phyloP scores from a whole-genome alignment of 805 yeast genomes.

The Zygotorulaspora danielsina region DNA sequence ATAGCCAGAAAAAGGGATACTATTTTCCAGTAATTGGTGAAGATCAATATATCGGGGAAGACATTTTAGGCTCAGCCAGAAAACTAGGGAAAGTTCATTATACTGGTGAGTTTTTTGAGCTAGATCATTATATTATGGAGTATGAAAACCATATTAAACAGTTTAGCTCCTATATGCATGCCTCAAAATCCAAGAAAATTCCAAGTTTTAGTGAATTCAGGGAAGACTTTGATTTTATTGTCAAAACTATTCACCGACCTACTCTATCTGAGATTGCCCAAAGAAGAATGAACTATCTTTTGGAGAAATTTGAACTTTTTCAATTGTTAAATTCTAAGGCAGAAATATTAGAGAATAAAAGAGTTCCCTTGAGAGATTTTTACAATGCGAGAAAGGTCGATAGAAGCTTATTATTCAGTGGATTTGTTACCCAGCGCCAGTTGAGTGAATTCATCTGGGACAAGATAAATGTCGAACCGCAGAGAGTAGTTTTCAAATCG shows the following conservation, averaged over 20 bases:
- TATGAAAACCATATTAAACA: constrained; percentile 7
- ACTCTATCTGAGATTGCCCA: constrained; percentile 21
- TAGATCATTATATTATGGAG: constrained; percentile 29
- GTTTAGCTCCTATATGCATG: background rate
- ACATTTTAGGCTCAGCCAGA: constrained; percentile 4
- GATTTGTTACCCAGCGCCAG: constrained; percentile 31
- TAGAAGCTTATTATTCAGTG: constrained; percentile 27
- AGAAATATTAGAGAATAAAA: constrained; percentile 36
- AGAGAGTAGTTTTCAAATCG: constrained; percentile 33
- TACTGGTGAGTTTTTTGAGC: constrained; percentile 37
- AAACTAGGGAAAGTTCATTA: constrained; percentile 26
- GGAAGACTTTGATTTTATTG: constrained; percentile 29
- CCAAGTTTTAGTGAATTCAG: constrained; percentile 34
- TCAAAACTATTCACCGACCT: constrained; percentile 20
- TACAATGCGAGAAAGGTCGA: constrained; percentile 96
- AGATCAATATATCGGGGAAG: constrained; percentile 8
- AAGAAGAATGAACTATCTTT: constrained; percentile 33
- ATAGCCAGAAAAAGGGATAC: constrained; percentile 10
- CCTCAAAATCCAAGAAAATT: constrained; percentile 7
- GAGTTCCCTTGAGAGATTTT: constrained; percentile 53
- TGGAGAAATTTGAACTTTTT: constrained; percentile 37
- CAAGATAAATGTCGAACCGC: constrained; percentile 36
- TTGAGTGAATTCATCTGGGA: constrained; percentile 38
- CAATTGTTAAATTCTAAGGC: constrained; percentile 34
- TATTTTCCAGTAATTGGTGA: constrained; percentile 14